These are phyloP conservation scores for Podospora fimiseda DNA, from an alignment of 495 filamentous ascomycete species.

Conservation along the genomic window DNA sequence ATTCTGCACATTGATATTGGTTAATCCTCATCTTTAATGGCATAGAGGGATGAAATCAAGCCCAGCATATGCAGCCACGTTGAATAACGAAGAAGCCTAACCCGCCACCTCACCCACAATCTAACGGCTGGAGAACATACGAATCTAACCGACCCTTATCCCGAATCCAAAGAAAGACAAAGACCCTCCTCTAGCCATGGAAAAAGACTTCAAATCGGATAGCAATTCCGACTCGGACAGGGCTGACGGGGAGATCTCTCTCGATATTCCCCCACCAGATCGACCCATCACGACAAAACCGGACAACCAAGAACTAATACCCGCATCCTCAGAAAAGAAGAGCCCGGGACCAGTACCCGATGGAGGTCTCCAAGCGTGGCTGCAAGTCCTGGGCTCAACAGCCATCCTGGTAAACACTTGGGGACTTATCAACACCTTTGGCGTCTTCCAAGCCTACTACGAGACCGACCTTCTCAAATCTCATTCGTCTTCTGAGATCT, in stretches of 20 bases:
- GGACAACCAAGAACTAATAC: not conserved
- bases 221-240: constrained; percentile 14
- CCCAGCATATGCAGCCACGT: no score
- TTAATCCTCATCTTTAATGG: no score
- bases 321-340: not conserved
- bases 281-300: not conserved
- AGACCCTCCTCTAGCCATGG: no score
- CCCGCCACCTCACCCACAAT: no score
- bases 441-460: constrained; percentile 50
- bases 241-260: constrained; percentile 5
- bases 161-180: no score
- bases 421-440: constrained; percentile 46
- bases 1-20: no score
- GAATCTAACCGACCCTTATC: no score
- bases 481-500: constrained; percentile 29
- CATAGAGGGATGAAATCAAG: no score
- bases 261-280: not conserved
- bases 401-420: constrained; percentile 38
- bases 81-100: no score
- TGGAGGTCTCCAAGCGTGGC: constrained; percentile 41
- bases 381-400: constrained; percentile 37
- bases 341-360: constrained; percentile 13
- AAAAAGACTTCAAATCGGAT: constrained; percentile 11
- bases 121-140: no score
- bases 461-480: constrained; percentile 27